These are phyloP conservation scores for Trichoderma atrobrunneum DNA, from an alignment of 2,329 filamentous ascomycete species.

Conservation along the genomic window DNA sequence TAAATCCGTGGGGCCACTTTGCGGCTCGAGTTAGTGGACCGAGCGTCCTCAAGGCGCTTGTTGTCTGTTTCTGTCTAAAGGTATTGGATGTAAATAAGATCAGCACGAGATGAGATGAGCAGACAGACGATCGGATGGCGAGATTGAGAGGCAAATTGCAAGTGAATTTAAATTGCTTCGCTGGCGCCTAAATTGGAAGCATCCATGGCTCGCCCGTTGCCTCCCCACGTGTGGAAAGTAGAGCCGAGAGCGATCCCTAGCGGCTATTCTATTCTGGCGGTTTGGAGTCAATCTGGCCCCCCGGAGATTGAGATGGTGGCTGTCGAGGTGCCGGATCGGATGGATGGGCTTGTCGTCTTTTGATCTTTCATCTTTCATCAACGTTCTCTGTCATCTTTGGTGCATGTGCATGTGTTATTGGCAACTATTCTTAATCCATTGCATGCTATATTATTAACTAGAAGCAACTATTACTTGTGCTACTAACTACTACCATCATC, in stretches of 20 bases:
- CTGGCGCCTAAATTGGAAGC: conserved; percentile 7
- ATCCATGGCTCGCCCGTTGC: neutral
- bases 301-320: neutral
- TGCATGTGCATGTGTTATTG: neutral
- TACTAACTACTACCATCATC: neutral
- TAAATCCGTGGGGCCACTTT: neutral
- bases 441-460: neutral
- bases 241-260: neutral
- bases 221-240: neutral
- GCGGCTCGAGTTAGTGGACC: neutral
- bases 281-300: neutral
- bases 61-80: neutral
- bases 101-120: neutral
- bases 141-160: neutral
- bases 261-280: neutral
- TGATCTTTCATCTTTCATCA: neutral
- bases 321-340: neutral
- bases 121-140: neutral
- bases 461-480: neutral
- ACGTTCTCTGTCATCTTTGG: neutral
- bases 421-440: neutral
- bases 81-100: neutral
- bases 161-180: neutral
- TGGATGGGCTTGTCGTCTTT: neutral
- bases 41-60: neutral